Base-by-base conservation (phyloP, 352 stramenopile species). In the Globisporangium cylindrosporum region DNA sequence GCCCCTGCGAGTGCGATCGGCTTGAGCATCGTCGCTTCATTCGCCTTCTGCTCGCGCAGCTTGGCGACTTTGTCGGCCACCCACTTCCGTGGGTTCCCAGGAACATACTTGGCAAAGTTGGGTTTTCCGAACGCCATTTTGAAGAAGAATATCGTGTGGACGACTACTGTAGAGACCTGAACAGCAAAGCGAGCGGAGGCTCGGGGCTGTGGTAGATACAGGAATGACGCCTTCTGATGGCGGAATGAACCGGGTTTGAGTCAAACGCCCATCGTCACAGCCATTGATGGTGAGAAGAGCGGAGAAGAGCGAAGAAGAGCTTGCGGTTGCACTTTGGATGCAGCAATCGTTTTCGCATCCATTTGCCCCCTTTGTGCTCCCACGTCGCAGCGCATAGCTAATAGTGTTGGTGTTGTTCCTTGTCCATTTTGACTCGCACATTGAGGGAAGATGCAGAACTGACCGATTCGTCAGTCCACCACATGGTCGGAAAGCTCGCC, bases 1-100 rank as follows among this genome's bases (percentile, higher is more conserved):
- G 74, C 74, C 4, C 74, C 76, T 3, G 76, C 74, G 3, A 79
- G 72, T 20, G 77, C 74, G 5, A 84, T 68, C 4, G 73, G 72
- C 36, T 71, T 67, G 4, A 83, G 68, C 60, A 73, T 65, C 15
- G 69, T 73, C 5, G 66, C 61, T 38, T 80, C 69, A 46, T 60
- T 67, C 5, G 72, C 7, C 20, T 56, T 55, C 12, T 29, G 25
- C 34, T 36, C 15, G 14, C 59, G 59, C 22, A 64, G 22, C 25
- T 43, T 38, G 24, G 59, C 20, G 36, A 64, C 12, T 15, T 64
- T 64, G 38, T 38, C 38, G 34, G 5, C 18, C n/a, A 64, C 25
- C 59, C 59, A 64, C 59, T 64, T 64, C 8, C 18, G 5, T 18
- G 38, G n/a, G n/a, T 54, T 34, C 36, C 22, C 41, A 32, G 59